A percentile compares a stretch with the other conserved stretches of the same genome.
These are phyloP conservation scores for Ophiostoma novo-ulmi DNA, from an alignment of 2,329 filamentous ascomycete species.

Conservation along the genomic window DNA sequence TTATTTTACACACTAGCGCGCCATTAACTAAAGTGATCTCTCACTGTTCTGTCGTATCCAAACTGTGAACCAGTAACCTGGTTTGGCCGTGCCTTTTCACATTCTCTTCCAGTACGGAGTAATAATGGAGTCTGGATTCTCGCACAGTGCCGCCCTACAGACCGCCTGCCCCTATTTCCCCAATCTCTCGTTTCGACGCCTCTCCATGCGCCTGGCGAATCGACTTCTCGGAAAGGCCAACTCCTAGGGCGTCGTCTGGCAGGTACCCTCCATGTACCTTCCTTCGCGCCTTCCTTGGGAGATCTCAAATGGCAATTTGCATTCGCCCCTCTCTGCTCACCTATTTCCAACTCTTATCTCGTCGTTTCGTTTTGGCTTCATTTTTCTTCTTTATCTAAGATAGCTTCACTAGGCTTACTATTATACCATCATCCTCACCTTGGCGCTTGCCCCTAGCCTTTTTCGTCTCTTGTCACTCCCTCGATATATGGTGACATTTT, in stretches of 20 bases:
- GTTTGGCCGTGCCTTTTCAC: background rate
- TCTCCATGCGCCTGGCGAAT: background rate
- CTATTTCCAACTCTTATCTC: background rate
- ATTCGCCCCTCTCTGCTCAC: background rate
- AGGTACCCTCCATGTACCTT: background rate
- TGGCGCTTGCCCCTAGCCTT: background rate
- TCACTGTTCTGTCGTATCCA: background rate
- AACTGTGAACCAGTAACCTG: background rate
- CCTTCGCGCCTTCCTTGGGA: background rate
- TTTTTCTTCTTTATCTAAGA: background rate
- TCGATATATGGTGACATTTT: background rate
- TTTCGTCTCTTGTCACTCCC: background rate
- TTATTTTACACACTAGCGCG: background rate
- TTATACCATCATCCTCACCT: background rate
- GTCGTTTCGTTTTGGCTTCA: conserved; percentile 2
- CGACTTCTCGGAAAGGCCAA: background rate
- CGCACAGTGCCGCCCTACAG: conserved; percentile 3
- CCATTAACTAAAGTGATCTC: conserved; percentile 6
- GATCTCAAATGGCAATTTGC: conserved; percentile 4
- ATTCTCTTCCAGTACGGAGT: background rate
- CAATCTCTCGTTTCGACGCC: conserved; percentile 2
- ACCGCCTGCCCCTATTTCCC: background rate
- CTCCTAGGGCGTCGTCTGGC: background rate
- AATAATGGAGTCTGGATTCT: background rate
- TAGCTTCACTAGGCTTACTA: background rate